Evolutionary conservation across 2,329 filamentous ascomycete species (phyloP), one percentile per base, ranked within the genome.

Genomic region (Pyrenophora tritici-repentis): DNA sequence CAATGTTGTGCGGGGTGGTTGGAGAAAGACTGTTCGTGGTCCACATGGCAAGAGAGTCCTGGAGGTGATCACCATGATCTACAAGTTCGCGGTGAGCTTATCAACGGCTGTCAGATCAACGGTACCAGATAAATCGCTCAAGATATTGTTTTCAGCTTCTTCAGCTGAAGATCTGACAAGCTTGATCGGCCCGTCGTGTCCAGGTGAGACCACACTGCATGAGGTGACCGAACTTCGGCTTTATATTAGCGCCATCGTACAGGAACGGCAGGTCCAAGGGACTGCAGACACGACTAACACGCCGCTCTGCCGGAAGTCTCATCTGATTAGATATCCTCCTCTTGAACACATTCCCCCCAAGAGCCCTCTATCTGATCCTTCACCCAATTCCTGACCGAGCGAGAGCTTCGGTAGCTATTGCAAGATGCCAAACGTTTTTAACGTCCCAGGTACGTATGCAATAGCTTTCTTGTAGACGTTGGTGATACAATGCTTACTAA

Each of bases 371-470:
- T 61, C 56, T 41, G 51, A 48, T 54, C 43, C 12, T 18, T 18
- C 38, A 17, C 34, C 14, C 4, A 26, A 17, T 12, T 18, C 18
- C 5, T 18, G 8, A 32, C 12, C 20, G 43, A 33, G 26, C 17
- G 14, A 36, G 33, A 48, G 48, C 37, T 45, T 24, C 44, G 41
- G 44, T 18, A 29, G 17, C 29, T 18, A 22, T 49, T 29, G 26
- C 59, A 66, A 55, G 77, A 86, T 86, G 71, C 80, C 82, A 54
- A 83, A 88, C 70, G 85, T 91, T 50, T 91, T 91, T 73, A 83
- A 88, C 56, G 85, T 91, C 17, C 88, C 88, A 59, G 76, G 81
- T 83, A 66, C 58, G 61, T 36, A 20, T 35, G 13, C 26, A n/a
- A 22, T 32, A 50, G 17, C 16, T 6, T 18, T 12, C 8, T 12